These are phyloP conservation scores for Andrographis paniculata DNA, from an alignment of 305 asterid species.

Conservation along the genomic window DNA sequence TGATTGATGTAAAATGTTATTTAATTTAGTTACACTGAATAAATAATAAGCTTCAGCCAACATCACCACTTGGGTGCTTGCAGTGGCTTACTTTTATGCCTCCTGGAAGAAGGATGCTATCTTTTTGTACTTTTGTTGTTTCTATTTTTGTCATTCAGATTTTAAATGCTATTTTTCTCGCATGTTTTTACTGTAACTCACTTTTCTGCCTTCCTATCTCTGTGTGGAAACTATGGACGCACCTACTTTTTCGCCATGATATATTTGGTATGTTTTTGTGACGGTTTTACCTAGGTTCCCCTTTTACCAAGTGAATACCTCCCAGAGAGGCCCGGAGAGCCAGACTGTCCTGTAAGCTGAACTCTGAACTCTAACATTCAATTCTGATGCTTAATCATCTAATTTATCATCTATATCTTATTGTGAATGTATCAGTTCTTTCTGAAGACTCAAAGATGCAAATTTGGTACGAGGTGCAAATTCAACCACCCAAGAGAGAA, in stretches of 20 bases:
- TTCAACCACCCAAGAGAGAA: slow-evolving; percentile 86
- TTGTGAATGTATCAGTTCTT: slow-evolving; percentile 46
- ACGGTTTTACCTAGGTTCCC: slow-evolving; percentile 52
- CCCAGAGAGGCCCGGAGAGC: slow-evolving; percentile 85
- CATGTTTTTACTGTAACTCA: not conserved
- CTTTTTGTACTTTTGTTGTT: too few relatives aligned
- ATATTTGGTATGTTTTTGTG: slow-evolving; percentile 19
- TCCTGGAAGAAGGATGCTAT: too few relatives aligned
- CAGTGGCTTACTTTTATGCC: too few relatives aligned
- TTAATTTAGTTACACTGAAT: not conserved
- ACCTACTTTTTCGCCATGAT: slow-evolving; percentile 5
- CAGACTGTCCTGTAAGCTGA: slow-evolving; percentile 88
- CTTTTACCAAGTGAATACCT: slow-evolving; percentile 51
- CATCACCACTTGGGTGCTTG: not conserved
- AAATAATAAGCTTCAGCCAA: not conserved
- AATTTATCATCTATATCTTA: slow-evolving; percentile 16
- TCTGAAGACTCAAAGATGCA: slow-evolving; percentile 89
- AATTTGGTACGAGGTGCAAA: slow-evolving; percentile 76
- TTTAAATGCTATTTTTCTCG: slow-evolving; percentile 7
- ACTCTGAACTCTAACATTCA: slow-evolving; percentile 12
- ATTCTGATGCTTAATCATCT: not conserved
- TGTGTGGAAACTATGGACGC: not conserved
- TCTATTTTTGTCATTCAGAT: too few relatives aligned
- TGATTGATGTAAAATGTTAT: not conserved
- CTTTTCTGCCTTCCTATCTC: not conserved